phyloP scores from a whole-genome alignment of 2,329 filamentous ascomycete species.

The Exserohilum turcica region DNA sequence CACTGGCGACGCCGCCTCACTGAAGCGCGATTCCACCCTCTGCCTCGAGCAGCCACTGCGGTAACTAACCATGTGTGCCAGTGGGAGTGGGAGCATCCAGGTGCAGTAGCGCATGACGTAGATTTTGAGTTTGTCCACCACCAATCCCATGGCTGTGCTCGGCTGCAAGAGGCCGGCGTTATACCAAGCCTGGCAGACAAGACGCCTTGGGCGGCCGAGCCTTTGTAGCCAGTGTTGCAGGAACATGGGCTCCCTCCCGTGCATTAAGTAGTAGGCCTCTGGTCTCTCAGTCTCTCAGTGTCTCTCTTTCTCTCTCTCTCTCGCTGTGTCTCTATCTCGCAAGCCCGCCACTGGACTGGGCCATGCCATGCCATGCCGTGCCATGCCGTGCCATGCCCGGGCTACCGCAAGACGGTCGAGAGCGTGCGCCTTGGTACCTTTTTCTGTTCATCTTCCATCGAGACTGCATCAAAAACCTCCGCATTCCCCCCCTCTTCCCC shows the following conservation, averaged over 20 bases:
- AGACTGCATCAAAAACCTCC: conserved; percentile 1
- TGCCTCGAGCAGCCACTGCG: conserved; percentile 15
- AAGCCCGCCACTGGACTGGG: conserved; percentile 9
- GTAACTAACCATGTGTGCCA: too few relatives aligned
- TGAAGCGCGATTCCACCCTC: conserved; percentile 24
- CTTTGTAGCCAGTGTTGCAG: conserved; percentile 16
- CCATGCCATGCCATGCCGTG: not conserved
- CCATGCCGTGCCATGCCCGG: not conserved
- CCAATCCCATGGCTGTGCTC: conserved; percentile 4
- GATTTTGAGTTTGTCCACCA: conserved; percentile 20
- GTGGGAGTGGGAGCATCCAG: conserved; percentile 13
- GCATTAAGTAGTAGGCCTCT: too few relatives aligned
- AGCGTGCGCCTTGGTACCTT: conserved; percentile 1
- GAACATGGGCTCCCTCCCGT: conserved; percentile 21
- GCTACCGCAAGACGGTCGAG: not conserved
- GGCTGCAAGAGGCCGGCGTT: conserved; percentile 8
- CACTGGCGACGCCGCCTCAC: conserved; percentile 31
- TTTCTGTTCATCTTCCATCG: too few relatives aligned
- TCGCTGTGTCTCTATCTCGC: too few relatives aligned
- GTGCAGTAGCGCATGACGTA: conserved; percentile 30
- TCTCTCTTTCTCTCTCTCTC: too few relatives aligned
- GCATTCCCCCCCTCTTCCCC: too few relatives aligned
- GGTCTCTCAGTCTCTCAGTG: too few relatives aligned
- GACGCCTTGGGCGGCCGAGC: not conserved
- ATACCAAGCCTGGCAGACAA: not conserved